These are phyloP conservation scores for Rachicladosporium sp. DNA, from an alignment of 2,329 filamentous ascomycete genomes.

Conservation along the genomic window DNA sequence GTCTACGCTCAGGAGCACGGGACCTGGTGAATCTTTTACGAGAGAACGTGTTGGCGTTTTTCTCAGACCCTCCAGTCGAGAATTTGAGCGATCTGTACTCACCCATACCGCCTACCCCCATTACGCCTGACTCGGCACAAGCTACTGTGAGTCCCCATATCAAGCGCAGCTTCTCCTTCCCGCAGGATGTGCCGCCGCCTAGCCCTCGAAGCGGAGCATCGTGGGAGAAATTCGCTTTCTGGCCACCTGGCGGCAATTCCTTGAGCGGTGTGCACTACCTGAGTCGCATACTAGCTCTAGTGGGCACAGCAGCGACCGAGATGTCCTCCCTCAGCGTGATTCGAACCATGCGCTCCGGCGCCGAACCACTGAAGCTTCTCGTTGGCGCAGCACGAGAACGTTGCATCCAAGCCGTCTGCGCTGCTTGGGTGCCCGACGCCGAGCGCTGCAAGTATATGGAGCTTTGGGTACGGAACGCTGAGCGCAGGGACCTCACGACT, in stretches of 20 bases:
- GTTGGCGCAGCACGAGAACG: constrained; percentile 72
- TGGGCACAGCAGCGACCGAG: constrained; percentile 79
- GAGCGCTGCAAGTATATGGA: constrained; percentile 87
- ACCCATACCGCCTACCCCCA: constrained; percentile 58
- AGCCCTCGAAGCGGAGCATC: constrained; percentile 62
- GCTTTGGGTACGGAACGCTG: constrained; percentile 77
- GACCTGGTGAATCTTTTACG: constrained; percentile 78
- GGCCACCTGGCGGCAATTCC: constrained; percentile 87
- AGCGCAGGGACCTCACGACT: constrained; percentile 74
- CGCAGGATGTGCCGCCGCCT: constrained; percentile 60
- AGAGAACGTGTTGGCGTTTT: constrained; percentile 68
- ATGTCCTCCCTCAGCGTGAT: constrained; percentile 65
- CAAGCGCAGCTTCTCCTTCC: constrained; percentile 60
- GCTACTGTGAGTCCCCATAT: constrained; percentile 36
- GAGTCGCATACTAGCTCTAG: constrained; percentile 63
- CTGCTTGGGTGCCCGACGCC: constrained; percentile 85
- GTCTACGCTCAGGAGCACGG: constrained; percentile 64
- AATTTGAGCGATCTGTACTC: constrained; percentile 83
- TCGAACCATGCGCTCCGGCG: constrained; percentile 15
- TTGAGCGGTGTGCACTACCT: constrained; percentile 87
- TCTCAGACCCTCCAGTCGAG: constrained; percentile 76
- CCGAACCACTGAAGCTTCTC: constrained; percentile 63
- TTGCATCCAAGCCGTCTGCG: constrained; percentile 72
- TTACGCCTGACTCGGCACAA: constrained; percentile 49
- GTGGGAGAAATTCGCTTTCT: constrained; percentile 93